phyloP scores from a whole-genome alignment of 176 grass and related monocot species.

The Pharus latifolius region DNA sequence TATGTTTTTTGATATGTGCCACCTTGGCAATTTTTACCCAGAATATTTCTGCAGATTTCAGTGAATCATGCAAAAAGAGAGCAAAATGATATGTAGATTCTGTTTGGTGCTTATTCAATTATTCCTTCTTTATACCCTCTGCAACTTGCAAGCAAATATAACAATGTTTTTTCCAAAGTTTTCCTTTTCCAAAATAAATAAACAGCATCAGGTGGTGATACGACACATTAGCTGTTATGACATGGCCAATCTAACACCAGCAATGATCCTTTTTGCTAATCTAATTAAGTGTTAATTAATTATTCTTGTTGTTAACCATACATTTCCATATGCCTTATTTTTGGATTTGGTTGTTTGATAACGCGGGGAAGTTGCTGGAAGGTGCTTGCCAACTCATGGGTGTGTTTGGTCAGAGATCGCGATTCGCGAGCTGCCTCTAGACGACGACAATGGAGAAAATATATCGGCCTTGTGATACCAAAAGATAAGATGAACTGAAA shows the following conservation, averaged over 20 bases:
- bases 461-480: not conserved
- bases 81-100: not conserved
- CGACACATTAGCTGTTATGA: not conserved
- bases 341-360: not conserved
- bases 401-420: slow-evolving; percentile 19
- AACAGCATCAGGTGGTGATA: not conserved
- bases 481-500: slow-evolving; percentile 30
- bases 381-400: slow-evolving; percentile 45
- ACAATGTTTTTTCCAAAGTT: no score
- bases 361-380: slow-evolving; percentile 69
- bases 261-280: no score
- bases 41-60: not conserved
- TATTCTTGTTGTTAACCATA: not conserved
- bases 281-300: not conserved
- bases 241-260: not conserved
- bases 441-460: not conserved
- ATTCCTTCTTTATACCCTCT: no score
- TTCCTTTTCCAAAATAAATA: no score
- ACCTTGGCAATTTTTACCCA: not conserved
- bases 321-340: not conserved
- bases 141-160: not conserved
- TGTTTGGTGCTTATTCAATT: slow-evolving; percentile 2
- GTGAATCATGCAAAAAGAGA: not conserved
- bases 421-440: slow-evolving; percentile 47
- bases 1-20: no score